Conservation (phyloP, 495 filamentous ascomycete species). For the Lepidopterella palustris region DNA sequence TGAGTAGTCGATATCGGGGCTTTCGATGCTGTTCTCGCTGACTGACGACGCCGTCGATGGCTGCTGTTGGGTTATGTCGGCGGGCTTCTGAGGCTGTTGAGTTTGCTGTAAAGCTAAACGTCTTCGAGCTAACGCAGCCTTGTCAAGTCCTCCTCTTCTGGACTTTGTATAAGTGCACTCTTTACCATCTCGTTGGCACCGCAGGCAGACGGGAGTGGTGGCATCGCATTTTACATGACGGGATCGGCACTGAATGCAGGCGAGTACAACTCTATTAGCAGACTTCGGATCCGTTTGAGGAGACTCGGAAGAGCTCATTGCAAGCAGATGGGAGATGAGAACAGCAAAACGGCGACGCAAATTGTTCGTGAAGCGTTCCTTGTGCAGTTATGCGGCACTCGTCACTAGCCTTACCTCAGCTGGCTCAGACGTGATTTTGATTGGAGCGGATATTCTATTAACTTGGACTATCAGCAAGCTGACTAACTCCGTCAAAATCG, state of each 20-base stretch:
- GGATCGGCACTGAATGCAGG: slow-evolving; percentile 17
- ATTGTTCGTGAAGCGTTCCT: too few species aligned
- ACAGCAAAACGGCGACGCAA: too few species aligned
- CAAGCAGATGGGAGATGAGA: background rate
- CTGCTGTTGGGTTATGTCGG: background rate
- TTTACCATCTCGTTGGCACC: slow-evolving; percentile 23
- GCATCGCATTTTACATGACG: slow-evolving; percentile 27
- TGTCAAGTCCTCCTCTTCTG: slow-evolving; percentile 24
- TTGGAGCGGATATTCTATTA: too few species aligned
- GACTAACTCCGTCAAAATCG: too few species aligned
- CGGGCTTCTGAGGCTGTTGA: slow-evolving; percentile 2
- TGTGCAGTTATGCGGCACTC: too few species aligned
- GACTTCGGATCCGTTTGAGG: slow-evolving; percentile 2
- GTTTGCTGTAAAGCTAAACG: slow-evolving; percentile 14
- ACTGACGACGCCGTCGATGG: slow-evolving; percentile 4
- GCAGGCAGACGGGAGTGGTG: slow-evolving; percentile 9
- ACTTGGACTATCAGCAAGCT: too few species aligned
- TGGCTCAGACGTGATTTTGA: too few species aligned
- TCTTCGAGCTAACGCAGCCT: slow-evolving; percentile 18
- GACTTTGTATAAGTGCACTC: slow-evolving; percentile 21
- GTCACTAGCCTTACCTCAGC: too few species aligned
- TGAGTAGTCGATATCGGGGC: background rate
- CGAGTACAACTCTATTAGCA: slow-evolving; percentile 12
- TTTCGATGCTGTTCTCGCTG: slow-evolving; percentile 4
- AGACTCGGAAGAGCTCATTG: background rate